Conservation (phyloP, 2,329 filamentous ascomycete species). For the Samsoniella hepiali region DNA sequence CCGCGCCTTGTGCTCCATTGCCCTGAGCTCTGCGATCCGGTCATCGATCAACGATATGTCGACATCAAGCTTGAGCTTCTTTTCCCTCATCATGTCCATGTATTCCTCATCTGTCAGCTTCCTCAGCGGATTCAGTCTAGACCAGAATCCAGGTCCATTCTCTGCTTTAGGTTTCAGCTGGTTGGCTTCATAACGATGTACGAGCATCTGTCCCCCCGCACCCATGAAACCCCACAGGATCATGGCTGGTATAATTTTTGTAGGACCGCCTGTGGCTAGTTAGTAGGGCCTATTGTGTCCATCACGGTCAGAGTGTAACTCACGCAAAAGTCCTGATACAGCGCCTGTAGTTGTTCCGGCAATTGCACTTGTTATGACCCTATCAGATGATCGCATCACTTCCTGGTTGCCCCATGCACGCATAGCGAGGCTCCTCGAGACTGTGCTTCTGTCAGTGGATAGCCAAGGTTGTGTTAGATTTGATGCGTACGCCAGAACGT, state of each 20-base stretch:
- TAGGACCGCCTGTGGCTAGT: constrained; percentile 44
- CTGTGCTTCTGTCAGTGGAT: constrained; percentile 32
- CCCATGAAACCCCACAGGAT: constrained; percentile 46
- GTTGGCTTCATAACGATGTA: constrained; percentile 30
- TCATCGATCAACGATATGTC: constrained; percentile 79
- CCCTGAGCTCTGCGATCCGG: constrained; percentile 51
- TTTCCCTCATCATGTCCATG: constrained; percentile 65
- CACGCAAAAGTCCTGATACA: constrained; percentile 54
- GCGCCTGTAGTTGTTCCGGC: constrained; percentile 68
- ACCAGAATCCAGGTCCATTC: constrained; percentile 43
- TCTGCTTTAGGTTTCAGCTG: constrained; percentile 37
- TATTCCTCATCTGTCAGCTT: constrained; percentile 72
- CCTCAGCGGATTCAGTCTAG: constrained; percentile 69
- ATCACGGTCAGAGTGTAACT: constrained; percentile 26
- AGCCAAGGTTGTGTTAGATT: no score
- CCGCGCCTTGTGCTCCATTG: constrained; percentile 14
- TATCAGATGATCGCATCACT: constrained; percentile 55
- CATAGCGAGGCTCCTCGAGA: constrained; percentile 46
- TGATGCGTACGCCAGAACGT: constrained; percentile 67
- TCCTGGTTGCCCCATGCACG: constrained; percentile 49
- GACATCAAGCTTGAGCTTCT: constrained; percentile 66
- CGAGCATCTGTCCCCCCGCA: constrained; percentile 38
- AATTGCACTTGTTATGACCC: constrained; percentile 63
- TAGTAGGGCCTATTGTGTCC: constrained; percentile 15
- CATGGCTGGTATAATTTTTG: constrained; percentile 50